A percentile compares a stretch with the other conserved stretches of the same genome.
phyloP scores from a whole-genome alignment of 106 monocot genomes.

The Dendrobium officinale region DNA sequence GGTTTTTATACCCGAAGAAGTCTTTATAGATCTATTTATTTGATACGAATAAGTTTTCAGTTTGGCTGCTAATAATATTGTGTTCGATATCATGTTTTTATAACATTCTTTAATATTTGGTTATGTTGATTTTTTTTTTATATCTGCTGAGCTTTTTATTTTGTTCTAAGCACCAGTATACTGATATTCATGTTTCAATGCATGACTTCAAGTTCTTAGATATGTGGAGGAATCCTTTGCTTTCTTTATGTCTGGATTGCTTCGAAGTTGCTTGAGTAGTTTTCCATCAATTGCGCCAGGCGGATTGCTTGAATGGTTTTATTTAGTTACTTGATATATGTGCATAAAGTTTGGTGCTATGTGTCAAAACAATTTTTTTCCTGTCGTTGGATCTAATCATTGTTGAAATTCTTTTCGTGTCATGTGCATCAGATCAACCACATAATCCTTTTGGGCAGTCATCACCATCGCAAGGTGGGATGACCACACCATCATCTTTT shows the following conservation, averaged over 20 bases:
- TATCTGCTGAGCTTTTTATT: too few species aligned
- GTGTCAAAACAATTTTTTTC: neutral
- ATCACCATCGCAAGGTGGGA: constrained; percentile 23
- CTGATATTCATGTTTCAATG: too few species aligned
- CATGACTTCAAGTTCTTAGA: neutral
- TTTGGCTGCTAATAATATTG: neutral
- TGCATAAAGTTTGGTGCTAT: neutral
- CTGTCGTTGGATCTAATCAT: neutral
- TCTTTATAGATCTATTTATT: neutral
- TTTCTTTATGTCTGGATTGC: neutral
- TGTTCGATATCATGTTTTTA: neutral
- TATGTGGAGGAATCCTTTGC: neutral
- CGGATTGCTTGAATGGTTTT: neutral
- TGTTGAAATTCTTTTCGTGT: neutral
- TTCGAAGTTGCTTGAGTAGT: neutral
- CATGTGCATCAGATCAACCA: neutral
- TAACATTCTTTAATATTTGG: neutral
- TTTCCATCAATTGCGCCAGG: neutral
- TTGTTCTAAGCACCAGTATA: too few species aligned
- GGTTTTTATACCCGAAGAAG: neutral
- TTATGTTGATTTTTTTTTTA: neutral
- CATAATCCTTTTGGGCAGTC: constrained; percentile 36
- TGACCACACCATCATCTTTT: neutral
- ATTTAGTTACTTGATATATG: neutral
- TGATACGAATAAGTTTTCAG: neutral